Percentiles rank a stretch among this genome's conserved stretches.
phyloP scores from a whole-genome alignment of 768 basidiomycete species.

The Jaapia argillacea region DNA sequence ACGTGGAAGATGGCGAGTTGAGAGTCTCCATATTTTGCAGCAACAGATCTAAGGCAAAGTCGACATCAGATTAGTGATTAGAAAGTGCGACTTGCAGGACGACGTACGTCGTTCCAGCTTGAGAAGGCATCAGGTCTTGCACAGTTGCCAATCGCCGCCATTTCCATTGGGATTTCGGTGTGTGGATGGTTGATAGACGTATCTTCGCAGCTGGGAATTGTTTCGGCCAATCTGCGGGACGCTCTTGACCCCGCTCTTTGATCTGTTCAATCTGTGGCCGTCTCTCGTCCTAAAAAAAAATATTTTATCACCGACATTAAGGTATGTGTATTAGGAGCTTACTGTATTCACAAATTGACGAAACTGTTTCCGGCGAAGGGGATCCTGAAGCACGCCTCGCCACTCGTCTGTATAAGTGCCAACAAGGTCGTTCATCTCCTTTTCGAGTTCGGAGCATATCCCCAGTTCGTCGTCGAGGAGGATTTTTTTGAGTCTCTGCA shows the following conservation, averaged over 20 bases:
- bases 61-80: neutral
- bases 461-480: conserved; percentile 63
- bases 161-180: conserved; percentile 41
- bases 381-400: conserved; percentile 49
- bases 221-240: conserved; percentile 65
- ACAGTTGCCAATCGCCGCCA: conserved; percentile 43
- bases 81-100: neutral
- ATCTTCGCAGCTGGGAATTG: conserved; percentile 39
- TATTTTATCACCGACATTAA: neutral
- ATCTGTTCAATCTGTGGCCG: conserved; percentile 38
- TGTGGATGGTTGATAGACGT: conserved; percentile 23
- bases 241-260: conserved; percentile 47
- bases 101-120: conserved; percentile 35
- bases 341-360: conserved; percentile 60
- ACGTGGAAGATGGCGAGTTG: conserved; percentile 64
- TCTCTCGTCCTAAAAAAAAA: conserved; percentile 26
- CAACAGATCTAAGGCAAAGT: conserved; percentile 25
- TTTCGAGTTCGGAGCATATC: conserved; percentile 60
- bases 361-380: conserved; percentile 37
- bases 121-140: conserved; percentile 37
- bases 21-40: conserved; percentile 52
- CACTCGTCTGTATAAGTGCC: conserved; percentile 64
- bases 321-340: conserved; percentile 3
- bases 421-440: conserved; percentile 54
- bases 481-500: conserved; percentile 48